Evolutionary conservation across 179 eudicot species (phyloP), one percentile per base, ranked within the genome.

Genomic region (Carnegiea gigantea): DNA sequence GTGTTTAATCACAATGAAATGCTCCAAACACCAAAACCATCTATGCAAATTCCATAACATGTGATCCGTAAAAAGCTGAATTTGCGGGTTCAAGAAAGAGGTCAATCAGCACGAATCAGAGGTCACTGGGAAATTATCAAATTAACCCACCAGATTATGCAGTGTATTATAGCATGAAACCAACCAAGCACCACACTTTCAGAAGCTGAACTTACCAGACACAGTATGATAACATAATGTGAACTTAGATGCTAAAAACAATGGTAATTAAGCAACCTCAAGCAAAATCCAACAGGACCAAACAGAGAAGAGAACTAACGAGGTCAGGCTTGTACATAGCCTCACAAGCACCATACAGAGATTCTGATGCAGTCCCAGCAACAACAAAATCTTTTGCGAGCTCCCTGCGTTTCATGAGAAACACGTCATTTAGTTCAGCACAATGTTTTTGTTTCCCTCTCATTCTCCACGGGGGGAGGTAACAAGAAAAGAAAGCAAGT

Each of bases 321-420:
- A 95, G 91, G 89, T 95, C 97, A 77, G 98, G 97, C 90, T 93
- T 95, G 93, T 86, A 95, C 98, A 93, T 91, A 64, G 98, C 90
- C 81, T 95, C 98, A 86, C 98, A 95, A 53, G 98, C 98, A 89
- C 98, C 98, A 86, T 95, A 95, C 10, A 95, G 90, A 72, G 98
- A 95, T 82, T 95, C 98, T 12, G 97, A 93, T 59, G 98, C 93
- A 70, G 98, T 92, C 28, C 98, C 98, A 88, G 95, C 90, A 88
- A 95, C 98, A 72, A 95, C 98, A 82, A 95, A 95, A 86, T 95
- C 98, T 88, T 95, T 95, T 67, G 98, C 98, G 82, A 95, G 98
- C 87, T 95, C 98, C 87, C 98, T 95, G 92, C 81, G 85, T 53
- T 74, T 38, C 12, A 9, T 72, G 15, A 6, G 14, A 75, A 78